phyloP scores from a whole-genome alignment of 148 eudicot genomes.

The Diospyros lotus region DNA sequence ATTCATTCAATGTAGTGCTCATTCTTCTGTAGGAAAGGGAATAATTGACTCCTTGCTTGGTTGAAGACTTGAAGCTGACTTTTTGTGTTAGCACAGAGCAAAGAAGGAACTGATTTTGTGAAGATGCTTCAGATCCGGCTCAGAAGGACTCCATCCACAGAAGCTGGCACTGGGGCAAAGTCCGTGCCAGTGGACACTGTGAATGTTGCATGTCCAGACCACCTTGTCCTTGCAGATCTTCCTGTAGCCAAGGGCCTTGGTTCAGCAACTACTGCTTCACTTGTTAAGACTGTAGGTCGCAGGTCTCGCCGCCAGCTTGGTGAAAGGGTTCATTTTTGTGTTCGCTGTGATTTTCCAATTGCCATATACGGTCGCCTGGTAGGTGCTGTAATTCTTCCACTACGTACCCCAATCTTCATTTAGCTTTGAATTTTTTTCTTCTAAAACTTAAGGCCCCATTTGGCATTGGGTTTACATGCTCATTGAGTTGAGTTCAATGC shows the following conservation, averaged over 20 bases:
- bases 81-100: too few relatives aligned
- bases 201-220: conserved; percentile 96
- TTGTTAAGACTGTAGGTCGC: conserved; percentile 75
- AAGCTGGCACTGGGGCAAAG: conserved; percentile 51
- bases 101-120: background rate
- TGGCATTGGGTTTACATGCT: too few relatives aligned
- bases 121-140: conserved; percentile 94
- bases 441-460: too few relatives aligned
- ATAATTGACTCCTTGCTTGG: too few relatives aligned
- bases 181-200: conserved; percentile 56
- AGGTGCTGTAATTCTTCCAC: conserved; percentile 14
- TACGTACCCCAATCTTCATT: background rate
- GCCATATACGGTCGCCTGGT: conserved; percentile 97
- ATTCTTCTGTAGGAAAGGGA: too few relatives aligned
- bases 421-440: background rate
- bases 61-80: too few relatives aligned
- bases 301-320: conserved; percentile 90
- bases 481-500: too few relatives aligned
- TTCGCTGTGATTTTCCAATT: conserved; percentile 89
- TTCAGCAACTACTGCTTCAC: conserved; percentile 48
- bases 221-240: conserved; percentile 88
- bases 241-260: conserved; percentile 96
- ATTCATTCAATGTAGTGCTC: too few relatives aligned
- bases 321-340: conserved; percentile 94
- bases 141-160: conserved; percentile 56